Conservation (phyloP, 495 filamentous ascomycete genomes). For the Penicillium paxilli region DNA sequence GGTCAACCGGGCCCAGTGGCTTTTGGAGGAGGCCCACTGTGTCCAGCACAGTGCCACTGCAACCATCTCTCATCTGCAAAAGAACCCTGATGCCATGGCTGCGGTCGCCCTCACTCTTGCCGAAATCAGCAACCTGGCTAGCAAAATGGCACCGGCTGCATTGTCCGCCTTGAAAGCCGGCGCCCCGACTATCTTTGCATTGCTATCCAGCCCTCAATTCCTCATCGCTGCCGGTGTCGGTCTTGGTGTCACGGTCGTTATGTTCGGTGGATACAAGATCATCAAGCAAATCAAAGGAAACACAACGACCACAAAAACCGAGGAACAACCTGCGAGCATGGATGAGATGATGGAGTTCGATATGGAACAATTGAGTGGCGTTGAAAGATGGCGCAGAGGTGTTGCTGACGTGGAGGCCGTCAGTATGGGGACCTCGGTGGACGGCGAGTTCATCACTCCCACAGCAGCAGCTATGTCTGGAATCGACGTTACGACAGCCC, state of each 20-base stretch:
- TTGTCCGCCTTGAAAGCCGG: constrained; percentile 71
- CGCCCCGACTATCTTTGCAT: constrained; percentile 79
- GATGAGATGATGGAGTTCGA: constrained; percentile 61
- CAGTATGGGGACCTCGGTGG: constrained; percentile 67
- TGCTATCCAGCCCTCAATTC: constrained; percentile 90
- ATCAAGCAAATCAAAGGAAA: constrained; percentile 73
- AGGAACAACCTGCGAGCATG: constrained; percentile 30
- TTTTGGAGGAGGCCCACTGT: constrained; percentile 85
- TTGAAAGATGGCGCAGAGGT: constrained; percentile 84
- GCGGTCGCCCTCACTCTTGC: constrained; percentile 91
- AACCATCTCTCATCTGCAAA: constrained; percentile 84
- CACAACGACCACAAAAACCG: constrained; percentile 1
- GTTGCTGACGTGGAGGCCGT: constrained; percentile 67
- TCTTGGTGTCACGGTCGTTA: constrained; percentile 86
- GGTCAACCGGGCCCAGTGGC: constrained; percentile 64
- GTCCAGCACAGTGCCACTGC: constrained; percentile 78
- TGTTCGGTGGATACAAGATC: constrained; percentile 95
- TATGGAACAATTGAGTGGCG: constrained; percentile 58
- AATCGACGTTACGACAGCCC: constrained; percentile 43
- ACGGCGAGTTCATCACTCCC: constrained; percentile 84
- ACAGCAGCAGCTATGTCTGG: constrained; percentile 64
- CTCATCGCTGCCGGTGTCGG: constrained; percentile 88
- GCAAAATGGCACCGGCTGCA: constrained; percentile 83
- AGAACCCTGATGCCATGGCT: constrained; percentile 89
- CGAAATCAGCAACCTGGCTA: constrained; percentile 78